Percentiles rank a stretch among this genome's conserved stretches.
Evolutionary conservation across 108 stramenopile genomes (phyloP).

Genomic region (Cyclotella baltica): DNA sequence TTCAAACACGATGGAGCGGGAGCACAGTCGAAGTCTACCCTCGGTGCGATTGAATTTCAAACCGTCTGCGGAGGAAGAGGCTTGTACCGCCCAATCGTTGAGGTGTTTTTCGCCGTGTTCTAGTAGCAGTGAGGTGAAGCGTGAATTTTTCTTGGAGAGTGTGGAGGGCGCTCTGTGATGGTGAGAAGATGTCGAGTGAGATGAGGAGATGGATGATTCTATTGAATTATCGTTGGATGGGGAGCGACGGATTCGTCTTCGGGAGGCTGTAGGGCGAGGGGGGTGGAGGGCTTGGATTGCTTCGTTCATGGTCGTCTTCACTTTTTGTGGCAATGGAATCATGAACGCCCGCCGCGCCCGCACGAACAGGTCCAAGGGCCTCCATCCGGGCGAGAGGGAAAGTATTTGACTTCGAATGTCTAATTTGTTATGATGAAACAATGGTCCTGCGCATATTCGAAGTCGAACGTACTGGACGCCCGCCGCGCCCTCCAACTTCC

Average conservation of each 20-base stretch:
- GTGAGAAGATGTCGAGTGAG: too few species aligned
- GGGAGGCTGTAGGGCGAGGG: constrained; percentile 44
- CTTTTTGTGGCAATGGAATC: too few species aligned
- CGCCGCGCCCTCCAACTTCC: too few species aligned
- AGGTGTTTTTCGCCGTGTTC: constrained; percentile 84
- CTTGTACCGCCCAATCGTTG: constrained; percentile 83
- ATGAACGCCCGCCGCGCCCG: too few species aligned
- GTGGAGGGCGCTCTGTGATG: constrained; percentile 13
- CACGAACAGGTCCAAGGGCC: too few species aligned
- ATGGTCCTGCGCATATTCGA: too few species aligned
- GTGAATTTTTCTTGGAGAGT: constrained; percentile 21
- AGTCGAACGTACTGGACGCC: too few species aligned
- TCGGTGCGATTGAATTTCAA: constrained; percentile 68
- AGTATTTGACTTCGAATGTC: too few species aligned
- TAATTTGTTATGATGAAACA: too few species aligned
- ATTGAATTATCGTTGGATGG: constrained; percentile 13
- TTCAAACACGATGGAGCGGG: constrained; percentile 81
- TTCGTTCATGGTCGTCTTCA: constrained; percentile 58
- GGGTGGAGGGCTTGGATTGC: constrained; percentile 71
- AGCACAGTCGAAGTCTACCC: constrained; percentile 80
- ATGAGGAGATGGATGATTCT: not conserved
- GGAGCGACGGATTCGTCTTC: constrained; percentile 47
- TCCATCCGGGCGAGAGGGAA: too few species aligned
- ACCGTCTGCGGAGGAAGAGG: constrained; percentile 44
- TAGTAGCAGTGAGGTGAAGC: constrained; percentile 77